Evolutionary conservation across 2,329 filamentous ascomycete species (phyloP).

Genomic region (Colletotrichum sp.): DNA sequence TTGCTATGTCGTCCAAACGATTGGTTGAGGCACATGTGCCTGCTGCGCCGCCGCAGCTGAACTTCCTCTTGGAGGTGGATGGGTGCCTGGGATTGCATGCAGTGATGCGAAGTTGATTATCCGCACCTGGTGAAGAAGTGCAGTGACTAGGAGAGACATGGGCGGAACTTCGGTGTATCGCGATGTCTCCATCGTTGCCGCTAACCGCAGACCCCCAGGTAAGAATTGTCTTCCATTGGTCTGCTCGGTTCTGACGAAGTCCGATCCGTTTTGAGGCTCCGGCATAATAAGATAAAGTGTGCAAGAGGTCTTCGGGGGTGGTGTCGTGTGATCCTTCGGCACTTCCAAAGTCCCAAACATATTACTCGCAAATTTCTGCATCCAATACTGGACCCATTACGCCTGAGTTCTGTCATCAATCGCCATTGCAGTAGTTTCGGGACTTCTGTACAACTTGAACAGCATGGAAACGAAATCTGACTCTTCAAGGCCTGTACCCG

Average conservation of each 20-base stretch:
- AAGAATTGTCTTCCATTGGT: neutral
- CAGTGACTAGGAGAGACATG: neutral
- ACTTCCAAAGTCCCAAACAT: neutral
- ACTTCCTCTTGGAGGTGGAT: neutral
- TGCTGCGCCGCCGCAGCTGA: slow-evolving; percentile 1
- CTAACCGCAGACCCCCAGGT: neutral
- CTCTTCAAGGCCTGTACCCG: neutral
- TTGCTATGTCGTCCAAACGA: neutral
- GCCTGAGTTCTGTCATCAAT: neutral
- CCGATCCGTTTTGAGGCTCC: neutral
- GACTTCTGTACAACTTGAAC: neutral
- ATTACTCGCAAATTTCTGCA: neutral
- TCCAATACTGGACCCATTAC: neutral
- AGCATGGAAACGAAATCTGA: neutral
- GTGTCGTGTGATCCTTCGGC: neutral
- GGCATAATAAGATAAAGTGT: neutral
- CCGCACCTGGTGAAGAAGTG: neutral
- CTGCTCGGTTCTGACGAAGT: neutral
- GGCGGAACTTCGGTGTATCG: neutral
- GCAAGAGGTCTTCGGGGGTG: neutral
- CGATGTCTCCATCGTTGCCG: neutral
- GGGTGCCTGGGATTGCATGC: neutral
- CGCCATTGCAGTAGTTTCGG: neutral
- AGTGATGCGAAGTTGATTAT: neutral
- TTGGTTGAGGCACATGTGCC: neutral